Evolutionary conservation across 352 stramenopile genomes (phyloP).

Genomic region (Pythium folliculosum): DNA sequence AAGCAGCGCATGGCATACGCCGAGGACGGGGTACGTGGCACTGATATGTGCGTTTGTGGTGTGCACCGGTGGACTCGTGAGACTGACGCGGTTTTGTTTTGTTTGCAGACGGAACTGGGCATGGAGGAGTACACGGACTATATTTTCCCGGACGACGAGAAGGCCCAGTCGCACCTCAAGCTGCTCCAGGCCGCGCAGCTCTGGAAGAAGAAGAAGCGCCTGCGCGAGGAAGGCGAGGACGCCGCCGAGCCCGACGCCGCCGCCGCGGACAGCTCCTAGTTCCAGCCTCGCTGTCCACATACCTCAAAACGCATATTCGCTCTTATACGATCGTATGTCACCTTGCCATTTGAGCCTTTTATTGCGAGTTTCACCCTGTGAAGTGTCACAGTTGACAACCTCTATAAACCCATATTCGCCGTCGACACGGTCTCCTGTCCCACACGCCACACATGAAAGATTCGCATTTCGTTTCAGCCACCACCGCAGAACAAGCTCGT

Average conservation of each 20-base stretch:
- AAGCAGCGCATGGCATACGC: conserved; percentile 95
- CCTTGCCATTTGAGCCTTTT: background rate
- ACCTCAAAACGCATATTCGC: background rate
- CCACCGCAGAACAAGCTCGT: background rate
- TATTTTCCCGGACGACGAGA: conserved; percentile 98
- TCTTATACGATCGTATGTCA: too few relatives aligned
- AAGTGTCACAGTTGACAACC: background rate
- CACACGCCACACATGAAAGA: conserved; percentile 4
- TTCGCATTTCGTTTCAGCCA: background rate
- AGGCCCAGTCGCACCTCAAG: conserved; percentile 95
- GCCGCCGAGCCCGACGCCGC: background rate
- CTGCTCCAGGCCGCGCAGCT: conserved; percentile 97
- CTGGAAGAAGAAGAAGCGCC: conserved; percentile 93
- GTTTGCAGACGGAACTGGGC: conserved; percentile 79
- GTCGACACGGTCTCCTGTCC: background rate
- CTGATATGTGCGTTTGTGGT: background rate
- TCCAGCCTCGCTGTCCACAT: background rate
- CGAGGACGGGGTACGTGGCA: conserved; percentile 79
- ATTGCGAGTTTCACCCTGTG: too few relatives aligned
- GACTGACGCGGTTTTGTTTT: conserved; percentile 23
- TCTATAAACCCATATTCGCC: background rate
- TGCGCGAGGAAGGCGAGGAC: conserved; percentile 46
- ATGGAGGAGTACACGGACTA: conserved; percentile 99
- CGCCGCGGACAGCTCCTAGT: background rate
- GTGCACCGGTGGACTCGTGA: conserved; percentile 1